These are phyloP conservation scores for Kingdonia uniflora DNA, from an alignment of 164 flowering plant species.

Conservation along the genomic window DNA sequence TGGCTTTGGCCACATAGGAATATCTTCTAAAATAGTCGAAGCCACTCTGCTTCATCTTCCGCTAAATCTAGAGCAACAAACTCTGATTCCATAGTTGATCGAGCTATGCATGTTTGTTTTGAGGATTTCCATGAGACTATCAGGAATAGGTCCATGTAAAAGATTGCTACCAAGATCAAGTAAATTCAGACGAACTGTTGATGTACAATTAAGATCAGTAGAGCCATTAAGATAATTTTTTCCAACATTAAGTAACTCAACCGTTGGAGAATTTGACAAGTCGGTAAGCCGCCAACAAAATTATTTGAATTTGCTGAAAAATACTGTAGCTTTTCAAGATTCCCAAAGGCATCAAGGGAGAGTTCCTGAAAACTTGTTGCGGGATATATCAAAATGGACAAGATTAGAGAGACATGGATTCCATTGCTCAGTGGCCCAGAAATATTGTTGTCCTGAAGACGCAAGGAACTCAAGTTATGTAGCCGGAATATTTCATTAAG, in stretches of 20 bases:
- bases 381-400: constrained; percentile 7
- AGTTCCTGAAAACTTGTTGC: constrained; percentile 2
- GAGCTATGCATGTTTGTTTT: no score
- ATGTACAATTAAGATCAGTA: constrained; percentile 3
- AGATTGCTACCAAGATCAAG: constrained; percentile 7
- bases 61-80: no score
- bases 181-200: not conserved
- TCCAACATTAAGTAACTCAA: not conserved
- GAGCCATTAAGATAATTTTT: constrained; percentile 8
- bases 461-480: constrained; percentile 1
- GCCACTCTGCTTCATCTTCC: no score
- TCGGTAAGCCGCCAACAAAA: constrained; percentile 2
- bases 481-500: constrained; percentile 7
- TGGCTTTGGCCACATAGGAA: no score
- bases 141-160: constrained; percentile 9
- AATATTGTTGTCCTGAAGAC: constrained; percentile 5
- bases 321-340: constrained; percentile 3
- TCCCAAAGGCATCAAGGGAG: constrained; percentile 5
- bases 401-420: constrained; percentile 1
- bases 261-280: constrained; percentile 5
- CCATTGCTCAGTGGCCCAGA: constrained; percentile 2
- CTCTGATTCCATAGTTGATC: no score
- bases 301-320: constrained; percentile 5
- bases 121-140: constrained; percentile 5
- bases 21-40: no score